A percentile compares a stretch with the other conserved stretches of the same genome.
These are phyloP conservation scores for Saccharomycopsis fermentans DNA, from an alignment of 805 yeast species.

Conservation along the genomic window DNA sequence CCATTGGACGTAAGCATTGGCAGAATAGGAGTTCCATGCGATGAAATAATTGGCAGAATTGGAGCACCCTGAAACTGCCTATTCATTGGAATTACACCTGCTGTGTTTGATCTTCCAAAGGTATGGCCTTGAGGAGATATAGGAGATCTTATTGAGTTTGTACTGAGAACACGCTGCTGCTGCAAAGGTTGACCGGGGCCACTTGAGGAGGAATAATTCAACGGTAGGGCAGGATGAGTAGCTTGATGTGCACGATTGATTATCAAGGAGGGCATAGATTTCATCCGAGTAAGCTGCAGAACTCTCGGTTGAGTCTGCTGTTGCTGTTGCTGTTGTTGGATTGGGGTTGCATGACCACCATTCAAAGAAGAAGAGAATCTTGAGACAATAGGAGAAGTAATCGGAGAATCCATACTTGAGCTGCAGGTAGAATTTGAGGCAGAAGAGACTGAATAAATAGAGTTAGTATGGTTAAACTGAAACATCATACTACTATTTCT, in stretches of 20 bases:
- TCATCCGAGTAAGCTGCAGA: not conserved
- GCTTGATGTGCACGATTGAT: not conserved
- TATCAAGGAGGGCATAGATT: not conserved
- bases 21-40: constrained; percentile 1
- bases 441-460: not conserved
- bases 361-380: not conserved
- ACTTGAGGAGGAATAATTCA: not conserved
- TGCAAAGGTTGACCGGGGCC: not conserved
- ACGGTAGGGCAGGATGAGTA: not conserved
- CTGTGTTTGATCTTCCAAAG: not conserved
- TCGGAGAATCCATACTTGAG: not conserved
- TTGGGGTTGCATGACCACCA: not conserved
- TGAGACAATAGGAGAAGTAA: not conserved
- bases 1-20: not conserved
- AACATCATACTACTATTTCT: constrained; percentile 1
- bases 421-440: not conserved
- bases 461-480: not conserved
- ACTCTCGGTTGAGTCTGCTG: not conserved
- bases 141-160: not conserved
- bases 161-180: not conserved
- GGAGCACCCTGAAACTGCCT: not conserved
- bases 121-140: not conserved
- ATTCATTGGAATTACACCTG: not conserved
- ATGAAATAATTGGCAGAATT: not conserved
- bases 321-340: not conserved